Percentiles rank a stretch among this genome's conserved stretches.
Evolutionary conservation across 768 basidiomycete genomes (phyloP).

Genomic region (Stropharia rugosoannulata): DNA sequence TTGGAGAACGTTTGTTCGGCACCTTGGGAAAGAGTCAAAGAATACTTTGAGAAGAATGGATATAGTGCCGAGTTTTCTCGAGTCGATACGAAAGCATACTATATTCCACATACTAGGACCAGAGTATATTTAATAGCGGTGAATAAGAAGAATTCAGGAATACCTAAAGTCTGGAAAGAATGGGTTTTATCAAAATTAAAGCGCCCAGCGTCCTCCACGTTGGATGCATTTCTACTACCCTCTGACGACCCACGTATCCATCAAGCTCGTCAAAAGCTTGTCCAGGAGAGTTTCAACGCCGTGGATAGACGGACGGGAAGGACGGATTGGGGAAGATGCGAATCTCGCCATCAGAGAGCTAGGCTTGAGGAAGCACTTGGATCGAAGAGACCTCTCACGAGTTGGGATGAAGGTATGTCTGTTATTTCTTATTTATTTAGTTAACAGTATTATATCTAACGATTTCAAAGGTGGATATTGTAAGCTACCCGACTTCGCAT

Average conservation of each 20-base stretch:
- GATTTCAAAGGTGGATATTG: constrained; percentile 65
- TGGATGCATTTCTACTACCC: constrained; percentile 90
- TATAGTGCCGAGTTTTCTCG: constrained; percentile 73
- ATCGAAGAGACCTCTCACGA: constrained; percentile 80
- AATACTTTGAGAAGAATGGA: constrained; percentile 70
- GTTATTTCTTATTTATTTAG: background rate
- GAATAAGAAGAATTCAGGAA: constrained; percentile 54
- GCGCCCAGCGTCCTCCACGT: constrained; percentile 83
- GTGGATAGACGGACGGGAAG: constrained; percentile 70
- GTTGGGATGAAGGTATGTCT: constrained; percentile 85
- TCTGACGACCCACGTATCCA: constrained; percentile 92
- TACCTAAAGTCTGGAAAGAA: constrained; percentile 71
- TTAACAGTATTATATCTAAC: background rate
- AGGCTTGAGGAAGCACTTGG: constrained; percentile 84
- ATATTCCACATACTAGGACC: constrained; percentile 93
- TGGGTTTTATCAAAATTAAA: constrained; percentile 60
- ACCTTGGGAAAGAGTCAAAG: constrained; percentile 78
- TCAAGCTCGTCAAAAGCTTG: constrained; percentile 82
- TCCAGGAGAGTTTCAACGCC: constrained; percentile 62
- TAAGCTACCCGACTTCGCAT: constrained; percentile 84
- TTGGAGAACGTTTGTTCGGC: constrained; percentile 93
- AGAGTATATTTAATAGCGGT: constrained; percentile 87
- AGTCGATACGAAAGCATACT: constrained; percentile 86
- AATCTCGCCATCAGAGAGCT: constrained; percentile 87
- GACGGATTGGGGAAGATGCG: constrained; percentile 90